Evolutionary conservation across 495 filamentous ascomycete species (phyloP), one percentile per base, ranked within the genome.

Genomic region (Arthonia radiata): DNA sequence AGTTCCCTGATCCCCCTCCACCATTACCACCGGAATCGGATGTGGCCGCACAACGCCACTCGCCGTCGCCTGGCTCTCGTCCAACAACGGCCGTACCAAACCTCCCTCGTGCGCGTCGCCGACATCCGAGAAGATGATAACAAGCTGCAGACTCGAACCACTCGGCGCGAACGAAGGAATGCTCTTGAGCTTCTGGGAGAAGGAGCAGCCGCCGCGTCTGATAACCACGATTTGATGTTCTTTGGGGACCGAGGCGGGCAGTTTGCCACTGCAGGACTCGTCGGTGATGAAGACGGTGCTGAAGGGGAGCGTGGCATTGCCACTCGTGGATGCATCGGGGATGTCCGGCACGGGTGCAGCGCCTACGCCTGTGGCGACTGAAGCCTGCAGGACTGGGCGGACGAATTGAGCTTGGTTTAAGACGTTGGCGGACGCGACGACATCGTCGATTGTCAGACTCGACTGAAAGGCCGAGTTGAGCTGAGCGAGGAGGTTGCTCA

Each of bases 1-100:
- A 23, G 63, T 69, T 31, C 61, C 54, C 10, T 78, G 57, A 2
- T 73, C 77, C 0, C 77, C 80, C 0, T 65, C 65, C 5, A 89
- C 69, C 71, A 94, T 75, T 13, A 91, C 58, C 68, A 92, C 69
- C 13, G 68, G 59, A 11, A 92, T 71, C 9, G 65, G 64, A 34
- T 82, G 50, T 27, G 66, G 64, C n/a, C 86, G 50, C 23, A 57
- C 52, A 19, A 89, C 53, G 0, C 82, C 81, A 7, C 57, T 61
- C 0, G 68, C 59, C 2, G 76, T 83, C 18, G 54, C 44, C 48
- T 91, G 81, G 9, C 49, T 43, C 29, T 70, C 60, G 27, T 97
- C 81, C 2, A 97, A 53, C 28, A 86, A 48, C 0, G 86, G 86
- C 13, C 77, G 56, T 23, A 68, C 53, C 3, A 78, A 51, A 12